Evolutionary conservation across 192 early-diverging fungal species (phyloP), one percentile per base, ranked within the genome.

Genomic region (Coemansia sp.): DNA sequence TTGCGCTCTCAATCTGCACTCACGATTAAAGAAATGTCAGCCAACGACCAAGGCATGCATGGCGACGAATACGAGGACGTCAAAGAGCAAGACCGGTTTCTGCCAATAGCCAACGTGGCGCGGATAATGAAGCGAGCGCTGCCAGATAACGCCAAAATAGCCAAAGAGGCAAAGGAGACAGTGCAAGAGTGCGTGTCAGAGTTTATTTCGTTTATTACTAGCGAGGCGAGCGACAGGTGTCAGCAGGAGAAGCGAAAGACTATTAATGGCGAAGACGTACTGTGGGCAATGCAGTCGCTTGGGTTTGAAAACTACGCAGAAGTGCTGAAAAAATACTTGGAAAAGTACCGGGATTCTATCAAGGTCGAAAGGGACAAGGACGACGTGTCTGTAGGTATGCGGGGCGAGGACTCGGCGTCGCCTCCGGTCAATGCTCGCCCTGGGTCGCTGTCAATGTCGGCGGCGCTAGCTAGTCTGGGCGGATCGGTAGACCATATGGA

Each of bases 231-330:
- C 74, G 97, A 99, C 70, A 90, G 95, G 50, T 98, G 97, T 75
- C 87, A 90, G 66, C 86, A 92, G 62, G 97, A 99, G 79, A 97
- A 97, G 85, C 87, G 97, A 67, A 99, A 99, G 77, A 98, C 97
- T 3, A 95, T 99, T 75, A 98, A 94, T 72, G 97, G 97, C 22
- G 97, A 99, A 70, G 97, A 99, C 78, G 95, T 99, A 52, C 78
- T 99, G 44, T 97, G 95, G 95, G 97, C 97, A 3, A 92, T 99
- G 92, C 92, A 97, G 73, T 94, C 93, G 20, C 89, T 99, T 68
- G 97, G 97, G 6, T 99, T 99, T 82, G 97, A 99, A 67, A 96
- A 93, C 86, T 99, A 99, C 84, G 88, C 87, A 13, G 95, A 95
- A 58, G 90, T 89, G 16, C 83, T 98, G 69, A 96, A 95, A 80